Conservation (phyloP, 129 eudicot species). For the Erigeron canadensis region DNA sequence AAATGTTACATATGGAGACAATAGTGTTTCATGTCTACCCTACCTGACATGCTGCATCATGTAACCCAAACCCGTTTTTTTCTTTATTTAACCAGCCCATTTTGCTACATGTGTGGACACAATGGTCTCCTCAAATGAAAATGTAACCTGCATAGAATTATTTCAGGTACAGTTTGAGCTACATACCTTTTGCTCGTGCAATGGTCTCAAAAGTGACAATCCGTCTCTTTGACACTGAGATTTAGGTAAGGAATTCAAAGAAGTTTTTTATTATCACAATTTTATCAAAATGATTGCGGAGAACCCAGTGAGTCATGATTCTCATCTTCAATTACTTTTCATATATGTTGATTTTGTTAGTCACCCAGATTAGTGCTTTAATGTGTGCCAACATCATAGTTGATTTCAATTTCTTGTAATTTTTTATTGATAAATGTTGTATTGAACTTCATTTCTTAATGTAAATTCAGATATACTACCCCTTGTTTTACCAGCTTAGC, state of each 20-base stretch:
- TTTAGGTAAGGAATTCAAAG: slow-evolving; percentile 23
- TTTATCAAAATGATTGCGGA: slow-evolving; percentile 1
- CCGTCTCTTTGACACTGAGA: slow-evolving; percentile 84
- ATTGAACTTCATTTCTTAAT: background rate
- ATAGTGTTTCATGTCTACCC: too few species aligned
- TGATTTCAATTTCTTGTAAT: background rate
- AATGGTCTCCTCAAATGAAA: background rate
- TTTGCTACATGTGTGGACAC: slow-evolving; percentile 2
- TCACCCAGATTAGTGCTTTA: background rate
- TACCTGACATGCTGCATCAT: too few species aligned
- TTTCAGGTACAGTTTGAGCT: slow-evolving; percentile 96
- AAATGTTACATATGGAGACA: too few species aligned
- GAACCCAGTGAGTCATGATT: background rate
- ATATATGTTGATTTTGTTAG: slow-evolving; percentile 10
- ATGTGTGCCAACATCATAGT: background rate
- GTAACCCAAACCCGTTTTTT: background rate
- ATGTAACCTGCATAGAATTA: slow-evolving; percentile 19
- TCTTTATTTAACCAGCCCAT: background rate
- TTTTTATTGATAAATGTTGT: background rate
- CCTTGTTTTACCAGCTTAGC: background rate
- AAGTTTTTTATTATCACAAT: background rate
- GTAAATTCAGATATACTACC: background rate
- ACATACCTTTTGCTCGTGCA: slow-evolving; percentile 86
- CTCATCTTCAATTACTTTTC: slow-evolving; percentile 11
- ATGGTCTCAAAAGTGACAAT: slow-evolving; percentile 66